phyloP scores from a whole-genome alignment of 371 early-diverging fungal genomes.

The Cokeromyces recurvatus region DNA sequence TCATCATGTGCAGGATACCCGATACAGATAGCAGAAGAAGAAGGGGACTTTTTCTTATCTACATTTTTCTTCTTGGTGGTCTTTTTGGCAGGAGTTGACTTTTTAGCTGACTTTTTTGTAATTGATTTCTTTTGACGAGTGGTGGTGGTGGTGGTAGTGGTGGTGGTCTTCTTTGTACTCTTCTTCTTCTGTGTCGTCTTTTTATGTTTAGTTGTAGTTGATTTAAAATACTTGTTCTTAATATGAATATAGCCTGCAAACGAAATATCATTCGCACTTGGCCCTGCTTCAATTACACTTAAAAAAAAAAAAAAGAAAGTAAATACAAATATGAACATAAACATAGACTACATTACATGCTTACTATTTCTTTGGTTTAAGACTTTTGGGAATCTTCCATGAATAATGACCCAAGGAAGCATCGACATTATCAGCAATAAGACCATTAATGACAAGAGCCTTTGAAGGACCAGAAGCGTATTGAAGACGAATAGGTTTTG shows the following conservation, averaged over 20 bases:
- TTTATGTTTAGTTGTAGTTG: neutral
- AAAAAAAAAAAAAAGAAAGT: too few species aligned
- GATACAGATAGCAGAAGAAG: conserved; percentile 14
- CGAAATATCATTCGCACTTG: conserved; percentile 32
- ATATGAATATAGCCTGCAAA: conserved; percentile 32
- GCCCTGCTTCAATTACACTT: conserved; percentile 44
- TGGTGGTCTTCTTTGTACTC: neutral
- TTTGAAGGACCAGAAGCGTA: conserved; percentile 42
- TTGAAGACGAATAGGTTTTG: conserved; percentile 24
- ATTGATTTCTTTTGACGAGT: too few species aligned
- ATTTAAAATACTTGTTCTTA: neutral
- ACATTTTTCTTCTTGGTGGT: conserved; percentile 1
- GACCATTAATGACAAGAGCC: conserved; percentile 26
- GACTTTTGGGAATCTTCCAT: conserved; percentile 31
- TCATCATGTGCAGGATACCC: conserved; percentile 8
- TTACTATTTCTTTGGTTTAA: conserved; percentile 34
- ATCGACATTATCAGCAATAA: conserved; percentile 32
- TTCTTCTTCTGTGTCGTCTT: conserved; percentile 9
- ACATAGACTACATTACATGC: too few species aligned
- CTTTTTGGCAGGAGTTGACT: too few species aligned
- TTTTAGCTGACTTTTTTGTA: too few species aligned
- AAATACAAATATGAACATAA: too few species aligned
- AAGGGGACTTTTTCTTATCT: too few species aligned
- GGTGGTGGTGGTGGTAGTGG: neutral
- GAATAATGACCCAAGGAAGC: conserved; percentile 27